These are phyloP conservation scores for Ceratocystis lukuohia DNA, from an alignment of 2,329 filamentous ascomycete species.

Conservation along the genomic window DNA sequence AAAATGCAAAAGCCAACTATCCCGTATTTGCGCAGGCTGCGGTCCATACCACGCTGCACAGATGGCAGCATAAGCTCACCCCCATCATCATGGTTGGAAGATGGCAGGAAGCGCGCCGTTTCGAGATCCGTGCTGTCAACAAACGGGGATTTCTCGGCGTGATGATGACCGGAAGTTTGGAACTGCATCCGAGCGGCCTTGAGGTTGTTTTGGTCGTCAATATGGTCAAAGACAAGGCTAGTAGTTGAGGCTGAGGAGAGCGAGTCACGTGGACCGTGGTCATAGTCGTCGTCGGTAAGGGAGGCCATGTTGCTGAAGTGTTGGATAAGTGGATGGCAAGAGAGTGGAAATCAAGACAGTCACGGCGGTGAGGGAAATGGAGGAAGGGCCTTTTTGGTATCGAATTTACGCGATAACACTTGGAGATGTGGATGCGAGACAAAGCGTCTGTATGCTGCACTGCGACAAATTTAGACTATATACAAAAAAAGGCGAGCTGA, in stretches of 20 bases:
- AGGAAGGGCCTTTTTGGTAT: background rate
- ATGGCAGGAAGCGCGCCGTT: constrained; percentile 39
- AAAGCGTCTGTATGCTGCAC: background rate
- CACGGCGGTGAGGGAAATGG: background rate
- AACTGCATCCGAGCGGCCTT: constrained; percentile 1
- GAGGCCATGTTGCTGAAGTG: background rate
- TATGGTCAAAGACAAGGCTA: constrained; percentile 66
- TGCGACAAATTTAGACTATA: background rate
- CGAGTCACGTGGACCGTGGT: constrained; percentile 36
- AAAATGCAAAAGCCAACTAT: constrained; percentile 45
- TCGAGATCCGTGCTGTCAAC: constrained; percentile 30
- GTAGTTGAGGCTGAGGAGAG: constrained; percentile 70
- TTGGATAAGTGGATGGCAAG: background rate
- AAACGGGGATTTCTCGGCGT: constrained; percentile 12
- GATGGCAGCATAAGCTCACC: constrained; percentile 15
- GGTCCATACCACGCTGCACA: constrained; percentile 20
- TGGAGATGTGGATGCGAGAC: background rate
- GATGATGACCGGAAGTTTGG: constrained; percentile 5
- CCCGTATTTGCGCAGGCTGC: constrained; percentile 49
- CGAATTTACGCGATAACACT: too few species aligned
- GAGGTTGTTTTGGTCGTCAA: constrained; percentile 39
- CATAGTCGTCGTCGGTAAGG: background rate
- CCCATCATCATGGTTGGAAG: constrained; percentile 24
- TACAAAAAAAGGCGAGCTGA: background rate
- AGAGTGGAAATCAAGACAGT: background rate